A percentile compares a stretch with the other conserved stretches of the same genome.
These are phyloP conservation scores for Linum tenue DNA, from an alignment of 345 rosid genomes.

Conservation along the genomic window DNA sequence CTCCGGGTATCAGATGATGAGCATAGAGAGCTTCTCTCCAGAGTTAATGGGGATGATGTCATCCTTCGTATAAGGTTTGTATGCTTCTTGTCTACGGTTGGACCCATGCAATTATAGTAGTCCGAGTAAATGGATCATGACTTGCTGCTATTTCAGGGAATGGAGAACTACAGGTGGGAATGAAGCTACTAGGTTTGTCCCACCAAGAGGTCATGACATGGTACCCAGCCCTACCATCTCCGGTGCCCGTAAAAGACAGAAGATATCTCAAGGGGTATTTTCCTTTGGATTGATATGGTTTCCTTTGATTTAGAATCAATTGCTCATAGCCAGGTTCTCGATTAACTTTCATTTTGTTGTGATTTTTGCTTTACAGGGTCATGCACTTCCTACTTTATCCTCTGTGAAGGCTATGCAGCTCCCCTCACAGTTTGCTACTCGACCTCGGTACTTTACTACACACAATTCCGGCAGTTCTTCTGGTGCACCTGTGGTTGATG, in stretches of 20 bases:
- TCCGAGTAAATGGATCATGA: conserved; percentile 5
- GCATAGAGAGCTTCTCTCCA: conserved; percentile 78
- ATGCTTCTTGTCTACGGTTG: conserved; percentile 11
- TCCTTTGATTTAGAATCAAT: background rate
- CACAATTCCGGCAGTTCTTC: conserved; percentile 39
- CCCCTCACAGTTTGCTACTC: conserved; percentile 42
- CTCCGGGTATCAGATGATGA: conserved; percentile 92
- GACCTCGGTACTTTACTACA: conserved; percentile 43
- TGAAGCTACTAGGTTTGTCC: conserved; percentile 46
- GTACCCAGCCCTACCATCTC: conserved; percentile 68
- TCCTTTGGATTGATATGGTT: conserved; percentile 8
- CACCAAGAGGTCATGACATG: conserved; percentile 50
- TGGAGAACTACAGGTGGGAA: conserved; percentile 79
- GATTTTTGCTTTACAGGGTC: conserved; percentile 25
- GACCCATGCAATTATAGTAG: conserved; percentile 2
- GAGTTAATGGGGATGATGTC: conserved; percentile 77
- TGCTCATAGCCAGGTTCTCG: background rate
- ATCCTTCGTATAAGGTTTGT: conserved; percentile 71
- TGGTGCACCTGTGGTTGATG: conserved; percentile 41
- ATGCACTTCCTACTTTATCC: conserved; percentile 30
- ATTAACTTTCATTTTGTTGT: conserved; percentile 4
- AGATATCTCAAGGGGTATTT: conserved; percentile 55
- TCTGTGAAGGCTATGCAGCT: conserved; percentile 43
- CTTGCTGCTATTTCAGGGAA: conserved; percentile 40
- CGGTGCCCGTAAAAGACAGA: conserved; percentile 79